A percentile compares a stretch with the other conserved stretches of the same genome.
Conservation (phyloP, 1,284 basidiomycete species). For the Hortiboletus rubellus region DNA sequence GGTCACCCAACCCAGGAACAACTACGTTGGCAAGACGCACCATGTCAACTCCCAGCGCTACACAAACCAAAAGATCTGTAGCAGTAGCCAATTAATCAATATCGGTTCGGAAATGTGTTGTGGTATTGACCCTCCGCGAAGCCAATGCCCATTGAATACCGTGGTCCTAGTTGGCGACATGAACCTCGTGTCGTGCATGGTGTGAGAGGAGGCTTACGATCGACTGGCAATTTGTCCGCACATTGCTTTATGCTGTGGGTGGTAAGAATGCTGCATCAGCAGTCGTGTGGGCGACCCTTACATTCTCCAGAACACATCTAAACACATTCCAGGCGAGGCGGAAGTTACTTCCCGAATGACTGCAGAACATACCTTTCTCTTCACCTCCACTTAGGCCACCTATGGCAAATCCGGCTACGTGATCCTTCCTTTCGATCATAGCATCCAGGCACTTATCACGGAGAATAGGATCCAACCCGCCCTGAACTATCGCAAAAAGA, state of each 20-base stretch:
- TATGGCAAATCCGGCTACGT: slow-evolving; percentile 79
- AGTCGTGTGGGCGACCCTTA: slow-evolving; percentile 36
- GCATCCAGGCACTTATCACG: slow-evolving; percentile 74
- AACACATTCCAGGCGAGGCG: slow-evolving; percentile 3
- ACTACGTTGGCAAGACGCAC: slow-evolving; percentile 39
- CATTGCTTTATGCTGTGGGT: slow-evolving; percentile 72
- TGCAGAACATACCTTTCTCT: slow-evolving; percentile 64
- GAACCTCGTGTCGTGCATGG: not conserved
- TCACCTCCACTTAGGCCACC: slow-evolving; percentile 84
- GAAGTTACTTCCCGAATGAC: slow-evolving; percentile 6
- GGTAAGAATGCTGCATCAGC: slow-evolving; percentile 18
- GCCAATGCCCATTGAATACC: slow-evolving; percentile 87
- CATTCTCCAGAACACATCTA: slow-evolving; percentile 85
- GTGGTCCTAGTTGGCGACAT: slow-evolving; percentile 53
- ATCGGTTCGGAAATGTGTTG: not conserved
- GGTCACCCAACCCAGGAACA: not conserved
- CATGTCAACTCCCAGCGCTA: slow-evolving; percentile 89
- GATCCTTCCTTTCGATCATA: slow-evolving; percentile 72
- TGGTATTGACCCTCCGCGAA: slow-evolving; percentile 73
- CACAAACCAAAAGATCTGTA: slow-evolving; percentile 79
- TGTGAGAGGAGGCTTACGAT: slow-evolving; percentile 51
- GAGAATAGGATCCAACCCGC: slow-evolving; percentile 68
- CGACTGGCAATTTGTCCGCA: slow-evolving; percentile 67
- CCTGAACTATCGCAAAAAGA: slow-evolving; percentile 86
- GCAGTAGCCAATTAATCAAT: slow-evolving; percentile 1